These are phyloP conservation scores for Kodamaea derodonti DNA, from an alignment of 1,139 yeast species.

Conservation along the genomic window DNA sequence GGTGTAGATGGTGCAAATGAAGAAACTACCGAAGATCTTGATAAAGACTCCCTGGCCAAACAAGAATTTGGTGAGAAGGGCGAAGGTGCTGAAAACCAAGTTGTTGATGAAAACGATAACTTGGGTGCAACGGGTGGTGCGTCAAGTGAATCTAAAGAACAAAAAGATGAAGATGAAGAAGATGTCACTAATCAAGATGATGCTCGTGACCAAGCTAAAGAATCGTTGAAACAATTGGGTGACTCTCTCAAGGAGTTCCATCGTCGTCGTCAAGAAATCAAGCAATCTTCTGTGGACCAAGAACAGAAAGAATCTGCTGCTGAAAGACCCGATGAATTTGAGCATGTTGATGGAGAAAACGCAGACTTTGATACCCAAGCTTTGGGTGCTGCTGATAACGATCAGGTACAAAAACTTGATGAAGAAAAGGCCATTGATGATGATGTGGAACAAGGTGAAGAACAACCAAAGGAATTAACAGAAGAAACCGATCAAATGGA, in stretches of 20 bases:
- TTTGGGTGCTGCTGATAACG: constrained; percentile 82
- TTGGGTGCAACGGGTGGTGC: constrained; percentile 71
- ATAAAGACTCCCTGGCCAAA: constrained; percentile 64
- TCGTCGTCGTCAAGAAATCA: constrained; percentile 83
- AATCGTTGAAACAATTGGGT: constrained; percentile 82
- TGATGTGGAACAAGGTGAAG: constrained; percentile 28
- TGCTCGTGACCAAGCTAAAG: constrained; percentile 70
- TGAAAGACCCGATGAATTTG: constrained; percentile 82
- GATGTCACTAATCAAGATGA: constrained; percentile 44
- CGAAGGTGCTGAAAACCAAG: constrained; percentile 73
- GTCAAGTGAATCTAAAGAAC: constrained; percentile 42
- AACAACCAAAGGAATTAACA: constrained; percentile 13
- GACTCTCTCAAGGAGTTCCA: constrained; percentile 90
- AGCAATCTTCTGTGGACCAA: constrained; percentile 51
- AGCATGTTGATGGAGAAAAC: constrained; percentile 83
- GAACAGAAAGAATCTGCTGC: constrained; percentile 51
- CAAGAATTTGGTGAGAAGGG: constrained; percentile 71
- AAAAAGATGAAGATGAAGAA: constrained; percentile 28
- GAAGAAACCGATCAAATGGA: constrained; percentile 20
- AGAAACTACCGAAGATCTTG: constrained; percentile 40
- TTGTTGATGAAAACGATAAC: constrained; percentile 63
- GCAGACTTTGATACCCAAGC: constrained; percentile 83
- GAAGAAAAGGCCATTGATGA: constrained; percentile 88
- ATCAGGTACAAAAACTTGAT: constrained; percentile 71
- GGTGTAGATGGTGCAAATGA: constrained; percentile 49